These are phyloP conservation scores for Anastatica hierochuntica DNA, from an alignment of 345 rosid genomes.

Conservation along the genomic window DNA sequence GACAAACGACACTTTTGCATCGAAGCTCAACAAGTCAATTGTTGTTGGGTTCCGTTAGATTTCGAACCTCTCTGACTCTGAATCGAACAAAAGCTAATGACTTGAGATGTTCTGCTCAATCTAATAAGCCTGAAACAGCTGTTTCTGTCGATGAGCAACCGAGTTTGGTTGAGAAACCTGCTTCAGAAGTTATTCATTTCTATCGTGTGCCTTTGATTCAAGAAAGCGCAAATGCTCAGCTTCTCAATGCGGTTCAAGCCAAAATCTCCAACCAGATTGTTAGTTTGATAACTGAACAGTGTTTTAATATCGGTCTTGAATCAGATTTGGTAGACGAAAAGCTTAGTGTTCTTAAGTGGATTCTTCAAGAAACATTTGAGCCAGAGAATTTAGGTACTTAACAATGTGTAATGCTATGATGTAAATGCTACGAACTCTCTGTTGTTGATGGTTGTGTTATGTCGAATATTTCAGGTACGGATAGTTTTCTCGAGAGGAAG, in stretches of 20 bases:
- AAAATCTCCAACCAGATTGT: slow-evolving; percentile 62
- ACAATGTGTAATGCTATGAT: neutral
- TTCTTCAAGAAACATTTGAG: slow-evolving; percentile 83
- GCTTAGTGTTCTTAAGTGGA: slow-evolving; percentile 57
- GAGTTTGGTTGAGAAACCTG: slow-evolving; percentile 49
- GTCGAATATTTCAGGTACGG: slow-evolving; percentile 34
- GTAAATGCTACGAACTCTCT: neutral
- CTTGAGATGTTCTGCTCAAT: slow-evolving; percentile 44
- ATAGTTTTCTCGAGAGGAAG: slow-evolving; percentile 79
- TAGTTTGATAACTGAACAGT: slow-evolving; percentile 69
- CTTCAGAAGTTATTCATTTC: slow-evolving; percentile 49
- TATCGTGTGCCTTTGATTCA: slow-evolving; percentile 69
- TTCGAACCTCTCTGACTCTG: slow-evolving; percentile 12
- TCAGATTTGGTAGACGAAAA: slow-evolving; percentile 38
- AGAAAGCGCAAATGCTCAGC: slow-evolving; percentile 54
- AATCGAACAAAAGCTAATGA: slow-evolving; percentile 23
- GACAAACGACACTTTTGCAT: slow-evolving; percentile 45
- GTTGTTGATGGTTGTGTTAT: slow-evolving; percentile 33
- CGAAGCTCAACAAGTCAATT: slow-evolving; percentile 24
- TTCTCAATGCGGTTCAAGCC: slow-evolving; percentile 53
- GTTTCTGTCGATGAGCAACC: slow-evolving; percentile 39
- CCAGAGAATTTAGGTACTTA: slow-evolving; percentile 65
- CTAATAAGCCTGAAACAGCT: slow-evolving; percentile 38
- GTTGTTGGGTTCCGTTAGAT: slow-evolving; percentile 37
- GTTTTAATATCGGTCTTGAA: slow-evolving; percentile 64